These are phyloP conservation scores for Begonia masoniana DNA, from an alignment of 306 rosid genomes.

Conservation along the genomic window DNA sequence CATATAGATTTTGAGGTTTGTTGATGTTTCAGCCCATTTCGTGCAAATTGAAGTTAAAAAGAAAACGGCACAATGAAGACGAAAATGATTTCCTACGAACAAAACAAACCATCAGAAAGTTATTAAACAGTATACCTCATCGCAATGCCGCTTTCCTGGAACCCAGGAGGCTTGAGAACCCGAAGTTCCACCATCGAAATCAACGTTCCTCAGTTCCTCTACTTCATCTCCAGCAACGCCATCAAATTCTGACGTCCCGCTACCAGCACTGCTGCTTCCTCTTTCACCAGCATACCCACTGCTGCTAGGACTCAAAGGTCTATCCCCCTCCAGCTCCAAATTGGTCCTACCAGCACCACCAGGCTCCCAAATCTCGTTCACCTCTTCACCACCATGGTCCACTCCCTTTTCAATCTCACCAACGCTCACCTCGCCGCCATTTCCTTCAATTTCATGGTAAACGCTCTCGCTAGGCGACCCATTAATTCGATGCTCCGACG, in stretches of 20 bases:
- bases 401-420: slow-evolving; percentile 10
- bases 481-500: slow-evolving; percentile 10
- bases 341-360: slow-evolving; percentile 18
- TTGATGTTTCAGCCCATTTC: no score
- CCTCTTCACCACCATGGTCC: slow-evolving; percentile 9
- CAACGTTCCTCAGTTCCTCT: slow-evolving; percentile 30
- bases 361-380: slow-evolving; percentile 17
- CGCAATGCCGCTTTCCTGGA: slow-evolving; percentile 44
- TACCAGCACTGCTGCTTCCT: slow-evolving; percentile 53
- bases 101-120: background rate
- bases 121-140: slow-evolving; percentile 43
- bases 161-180: slow-evolving; percentile 38
- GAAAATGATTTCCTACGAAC: background rate
- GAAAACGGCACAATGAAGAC: no score
- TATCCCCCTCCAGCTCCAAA: slow-evolving; percentile 50
- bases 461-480: slow-evolving; percentile 19
- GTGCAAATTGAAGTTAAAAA: no score
- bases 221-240: slow-evolving; percentile 35
- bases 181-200: slow-evolving; percentile 19
- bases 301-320: slow-evolving; percentile 60
- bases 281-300: slow-evolving; percentile 86
- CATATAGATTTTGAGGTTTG: no score
- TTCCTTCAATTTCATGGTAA: slow-evolving; percentile 8
- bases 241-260: slow-evolving; percentile 29
- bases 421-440: slow-evolving; percentile 5